A percentile compares a stretch with the other conserved stretches of the same genome.
These are phyloP conservation scores for Fraxinus excelsior DNA, from an alignment of 257 asterid species.

Conservation along the genomic window DNA sequence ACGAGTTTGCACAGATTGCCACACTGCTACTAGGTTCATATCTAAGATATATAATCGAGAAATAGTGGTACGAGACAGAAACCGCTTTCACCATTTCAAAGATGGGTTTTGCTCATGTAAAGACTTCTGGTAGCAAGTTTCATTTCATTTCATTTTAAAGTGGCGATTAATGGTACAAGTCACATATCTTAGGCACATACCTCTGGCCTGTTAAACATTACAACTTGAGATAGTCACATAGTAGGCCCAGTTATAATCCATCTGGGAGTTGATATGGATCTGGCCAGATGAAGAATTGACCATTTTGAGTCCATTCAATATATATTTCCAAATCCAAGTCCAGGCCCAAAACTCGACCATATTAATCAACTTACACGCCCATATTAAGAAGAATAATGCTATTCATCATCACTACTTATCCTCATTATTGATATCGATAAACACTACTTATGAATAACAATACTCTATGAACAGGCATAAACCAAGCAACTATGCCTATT, in stretches of 20 bases:
- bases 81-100: constrained; percentile 56
- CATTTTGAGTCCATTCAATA: not conserved
- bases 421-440: too few species aligned
- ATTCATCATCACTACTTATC: too few species aligned
- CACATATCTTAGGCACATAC: not conserved
- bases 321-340: not conserved
- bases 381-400: not conserved
- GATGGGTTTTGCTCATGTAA: constrained; percentile 55
- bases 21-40: constrained; percentile 55
- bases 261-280: not conserved
- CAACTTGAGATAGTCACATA: not conserved
- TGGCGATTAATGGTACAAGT: not conserved
- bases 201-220: too few species aligned
- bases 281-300: not conserved
- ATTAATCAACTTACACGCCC: not conserved
- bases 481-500: not conserved
- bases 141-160: not conserved
- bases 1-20: constrained; percentile 61
- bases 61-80: constrained; percentile 55
- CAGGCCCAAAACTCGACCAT: not conserved
- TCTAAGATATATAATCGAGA: constrained; percentile 51
- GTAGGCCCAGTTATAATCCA: not conserved
- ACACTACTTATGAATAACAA: too few species aligned
- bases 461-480: not conserved
- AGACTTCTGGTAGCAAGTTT: constrained; percentile 49